Evolutionary conservation across 495 filamentous ascomycete species (phyloP), one percentile per base, ranked within the genome.

Genomic region (Massariosphaeria phaeospora): DNA sequence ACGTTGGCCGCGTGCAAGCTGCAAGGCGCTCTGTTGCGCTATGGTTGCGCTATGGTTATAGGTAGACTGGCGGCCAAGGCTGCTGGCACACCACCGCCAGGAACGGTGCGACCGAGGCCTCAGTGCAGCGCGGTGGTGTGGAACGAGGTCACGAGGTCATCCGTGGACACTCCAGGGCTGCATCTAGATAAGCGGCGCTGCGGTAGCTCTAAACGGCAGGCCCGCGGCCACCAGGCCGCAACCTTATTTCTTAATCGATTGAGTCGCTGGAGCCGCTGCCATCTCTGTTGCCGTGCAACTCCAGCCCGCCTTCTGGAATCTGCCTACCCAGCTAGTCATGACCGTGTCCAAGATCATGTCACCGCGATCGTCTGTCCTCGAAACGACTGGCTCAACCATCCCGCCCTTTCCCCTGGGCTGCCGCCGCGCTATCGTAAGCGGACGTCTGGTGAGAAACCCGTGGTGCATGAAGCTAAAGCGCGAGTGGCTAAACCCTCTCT

Each of bases 1-100:
- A 10, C 20, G 11, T 5, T 5, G 23, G 3, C 29, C 30, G 13
- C 8, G 29, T 25, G 33, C 46, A n/a, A n/a, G n/a, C 36, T 17
- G 36, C 38, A 54, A 44, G 29, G 24, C 54, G 2, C 54, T 36
- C 42, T 52, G 52, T 52, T 59, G 48, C 31, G 20, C 55, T 33
- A 47, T 26, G 39, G 52, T 52, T 59, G 48, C 31, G 20, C 55
- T 33, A 47, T 26, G 39, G 55, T 59, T 40, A 26, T 47, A 59
- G 48, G 33, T 59, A 31, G 31, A 52, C 39, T 40, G 42, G 47
- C 41, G 35, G 48, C n/a, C 47, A 11, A 23, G 31, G 24, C 35
- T 24, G 41, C 51, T 30, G 41, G 23, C 9, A 30, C 21, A 33
- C 8, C 33, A 18, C 24, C 24, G 2, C 49, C 23, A 15, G 43